Percentiles rank a stretch among this genome's conserved stretches.
Conservation (phyloP, 345 rosid genomes). For the Camelina neglecta region DNA sequence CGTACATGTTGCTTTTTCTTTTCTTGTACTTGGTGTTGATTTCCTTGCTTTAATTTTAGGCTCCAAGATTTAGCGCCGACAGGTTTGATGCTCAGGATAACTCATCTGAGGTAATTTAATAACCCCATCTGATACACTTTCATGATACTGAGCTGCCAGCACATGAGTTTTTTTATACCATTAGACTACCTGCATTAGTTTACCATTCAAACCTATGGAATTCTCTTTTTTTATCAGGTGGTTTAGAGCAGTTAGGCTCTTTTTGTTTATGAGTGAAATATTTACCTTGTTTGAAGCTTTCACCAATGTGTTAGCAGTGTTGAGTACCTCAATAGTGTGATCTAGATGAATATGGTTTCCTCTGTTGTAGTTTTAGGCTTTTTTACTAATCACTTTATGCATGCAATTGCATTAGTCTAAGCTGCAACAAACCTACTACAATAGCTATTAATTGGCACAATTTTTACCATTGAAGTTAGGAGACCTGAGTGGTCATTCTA, state of each 20-base stretch:
- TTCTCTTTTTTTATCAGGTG: neutral
- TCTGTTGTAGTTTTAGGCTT: conserved; percentile 12
- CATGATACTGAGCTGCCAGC: neutral
- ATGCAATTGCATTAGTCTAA: conserved; percentile 12
- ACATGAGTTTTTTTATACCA: neutral
- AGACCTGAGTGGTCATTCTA: neutral
- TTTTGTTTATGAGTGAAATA: neutral
- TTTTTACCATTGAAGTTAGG: neutral
- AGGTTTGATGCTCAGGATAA: conserved; percentile 55
- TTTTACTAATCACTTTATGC: neutral
- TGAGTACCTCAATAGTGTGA: neutral
- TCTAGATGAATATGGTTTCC: conserved; percentile 13
- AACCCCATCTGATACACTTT: neutral
- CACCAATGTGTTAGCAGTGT: neutral
- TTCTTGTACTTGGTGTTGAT: conserved; percentile 12
- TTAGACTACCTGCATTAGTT: neutral
- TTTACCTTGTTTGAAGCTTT: neutral
- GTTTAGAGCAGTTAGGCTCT: neutral
- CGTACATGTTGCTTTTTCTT: neutral
- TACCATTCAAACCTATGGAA: conserved; percentile 2
- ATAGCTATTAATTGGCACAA: neutral
- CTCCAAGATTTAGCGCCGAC: conserved; percentile 53
- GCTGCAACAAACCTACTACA: neutral
- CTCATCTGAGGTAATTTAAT: conserved; percentile 63
- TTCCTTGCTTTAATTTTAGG: conserved; percentile 54